Conservation (phyloP, 306 rosid genomes). For the Trichosanthes truncata region DNA sequence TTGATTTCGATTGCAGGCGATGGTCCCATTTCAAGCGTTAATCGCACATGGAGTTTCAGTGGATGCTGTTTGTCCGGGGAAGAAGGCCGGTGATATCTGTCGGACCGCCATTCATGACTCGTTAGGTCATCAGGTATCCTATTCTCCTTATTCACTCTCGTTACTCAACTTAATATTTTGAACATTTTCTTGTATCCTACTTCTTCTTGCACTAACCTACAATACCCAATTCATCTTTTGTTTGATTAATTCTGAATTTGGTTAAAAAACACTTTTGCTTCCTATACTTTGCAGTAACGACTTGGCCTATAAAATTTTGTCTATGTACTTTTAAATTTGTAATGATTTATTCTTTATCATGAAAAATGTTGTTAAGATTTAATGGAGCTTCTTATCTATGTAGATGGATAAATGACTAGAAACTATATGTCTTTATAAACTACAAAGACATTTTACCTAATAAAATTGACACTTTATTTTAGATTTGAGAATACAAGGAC, state of each 20-base stretch:
- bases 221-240: background rate
- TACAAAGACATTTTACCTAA: background rate
- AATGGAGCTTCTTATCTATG: background rate
- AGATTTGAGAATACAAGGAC: background rate
- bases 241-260: background rate
- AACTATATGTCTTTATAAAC: background rate
- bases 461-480: background rate
- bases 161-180: background rate
- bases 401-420: background rate
- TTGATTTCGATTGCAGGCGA: conserved; percentile 35
- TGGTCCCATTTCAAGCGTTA: conserved; percentile 83
- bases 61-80: conserved; percentile 79
- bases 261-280: background rate
- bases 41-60: conserved; percentile 66
- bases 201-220: background rate
- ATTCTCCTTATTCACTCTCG: background rate
- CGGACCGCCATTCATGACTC: conserved; percentile 51
- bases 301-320: too few species aligned
- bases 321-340: background rate
- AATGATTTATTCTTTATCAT: background rate
- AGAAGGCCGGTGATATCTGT: conserved; percentile 64
- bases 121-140: conserved; percentile 46
- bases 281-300: background rate
- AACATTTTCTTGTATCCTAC: background rate
- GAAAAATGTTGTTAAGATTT: background rate